Percentiles rank a stretch among this genome's conserved stretches.
Conservation (phyloP, 2,329 filamentous ascomycete species). For the Pseudofabraea citricarpa region DNA sequence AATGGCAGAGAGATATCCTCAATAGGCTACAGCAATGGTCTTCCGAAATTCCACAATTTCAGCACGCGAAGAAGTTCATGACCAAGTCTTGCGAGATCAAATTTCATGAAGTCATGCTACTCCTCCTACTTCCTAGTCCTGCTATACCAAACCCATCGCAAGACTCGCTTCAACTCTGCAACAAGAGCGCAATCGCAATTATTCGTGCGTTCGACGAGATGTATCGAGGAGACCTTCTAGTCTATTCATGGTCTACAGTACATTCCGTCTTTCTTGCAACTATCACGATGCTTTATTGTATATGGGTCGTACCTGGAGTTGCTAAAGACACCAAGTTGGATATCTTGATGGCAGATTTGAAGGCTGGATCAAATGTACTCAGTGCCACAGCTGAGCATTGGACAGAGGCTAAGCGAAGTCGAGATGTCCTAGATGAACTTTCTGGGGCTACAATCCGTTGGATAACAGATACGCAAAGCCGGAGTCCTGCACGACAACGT, state of each 20-base stretch:
- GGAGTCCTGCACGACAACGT: not conserved
- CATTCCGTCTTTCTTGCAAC: conserved; percentile 43
- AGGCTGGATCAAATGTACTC: conserved; percentile 39
- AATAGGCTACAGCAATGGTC: conserved; percentile 36
- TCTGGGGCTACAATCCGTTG: conserved; percentile 27
- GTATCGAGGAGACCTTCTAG: conserved; percentile 38
- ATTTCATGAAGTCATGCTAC: conserved; percentile 43
- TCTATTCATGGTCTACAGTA: conserved; percentile 44
- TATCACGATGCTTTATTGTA: conserved; percentile 45
- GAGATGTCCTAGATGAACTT: conserved; percentile 39
- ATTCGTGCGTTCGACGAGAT: conserved; percentile 37
- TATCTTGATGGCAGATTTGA: conserved; percentile 36
- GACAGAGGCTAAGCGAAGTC: conserved; percentile 41
- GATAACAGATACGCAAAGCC: conserved; percentile 14
- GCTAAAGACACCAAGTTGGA: conserved; percentile 32
- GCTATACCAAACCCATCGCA: conserved; percentile 42
- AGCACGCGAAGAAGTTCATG: conserved; percentile 18
- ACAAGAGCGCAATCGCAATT: conserved; percentile 35
- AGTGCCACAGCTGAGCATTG: conserved; percentile 48
- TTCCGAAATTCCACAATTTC: conserved; percentile 27
- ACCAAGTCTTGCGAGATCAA: conserved; percentile 36
- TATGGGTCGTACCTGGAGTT: conserved; percentile 40
- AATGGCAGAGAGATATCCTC: conserved; percentile 42
- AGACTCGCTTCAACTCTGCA: conserved; percentile 35
- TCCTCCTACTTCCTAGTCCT: conserved; percentile 46